Evolutionary conservation across 495 filamentous ascomycete genomes (phyloP).

Genomic region (Xylaria flabelliformis): DNA sequence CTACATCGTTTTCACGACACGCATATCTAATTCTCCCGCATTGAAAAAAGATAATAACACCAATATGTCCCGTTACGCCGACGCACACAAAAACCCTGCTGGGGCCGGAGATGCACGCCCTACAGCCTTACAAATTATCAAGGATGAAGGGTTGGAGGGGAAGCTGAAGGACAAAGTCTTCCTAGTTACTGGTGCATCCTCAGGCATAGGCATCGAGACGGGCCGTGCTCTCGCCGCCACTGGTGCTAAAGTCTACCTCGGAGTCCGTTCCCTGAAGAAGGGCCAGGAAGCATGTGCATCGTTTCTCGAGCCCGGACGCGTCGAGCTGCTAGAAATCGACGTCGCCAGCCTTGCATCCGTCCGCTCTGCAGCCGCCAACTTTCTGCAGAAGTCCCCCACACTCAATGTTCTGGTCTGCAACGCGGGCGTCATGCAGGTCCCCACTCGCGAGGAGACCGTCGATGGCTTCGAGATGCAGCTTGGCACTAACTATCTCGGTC

Average conservation of each 20-base stretch:
- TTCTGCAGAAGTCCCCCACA: slow-evolving; percentile 26
- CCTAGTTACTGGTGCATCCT: slow-evolving; percentile 58
- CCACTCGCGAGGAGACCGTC: slow-evolving; percentile 39
- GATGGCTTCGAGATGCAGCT: slow-evolving; percentile 57
- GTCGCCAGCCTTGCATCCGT: slow-evolving; percentile 31
- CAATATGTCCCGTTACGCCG: slow-evolving; percentile 47
- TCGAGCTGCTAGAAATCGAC: slow-evolving; percentile 44
- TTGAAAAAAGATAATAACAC: no score
- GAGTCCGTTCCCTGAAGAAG: slow-evolving; percentile 49
- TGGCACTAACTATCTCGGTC: slow-evolving; percentile 53
- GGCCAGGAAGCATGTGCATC: slow-evolving; percentile 37
- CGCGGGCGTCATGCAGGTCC: slow-evolving; percentile 49
- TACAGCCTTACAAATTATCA: slow-evolving; percentile 60
- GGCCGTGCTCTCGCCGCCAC: slow-evolving; percentile 53
- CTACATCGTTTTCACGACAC: background rate
- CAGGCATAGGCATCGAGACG: slow-evolving; percentile 62
- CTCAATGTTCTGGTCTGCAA: slow-evolving; percentile 41
- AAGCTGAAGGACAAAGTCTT: slow-evolving; percentile 54
- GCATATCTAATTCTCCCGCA: background rate
- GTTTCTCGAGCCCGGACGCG: slow-evolving; percentile 33
- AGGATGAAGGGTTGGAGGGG: slow-evolving; percentile 53
- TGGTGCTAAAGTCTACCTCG: slow-evolving; percentile 55
- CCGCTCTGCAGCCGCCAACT: slow-evolving; percentile 33
- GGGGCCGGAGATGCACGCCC: slow-evolving; percentile 61
- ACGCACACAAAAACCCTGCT: slow-evolving; percentile 44